phyloP scores from a whole-genome alignment of 495 filamentous ascomycete species.

The Xylaria intraflava region DNA sequence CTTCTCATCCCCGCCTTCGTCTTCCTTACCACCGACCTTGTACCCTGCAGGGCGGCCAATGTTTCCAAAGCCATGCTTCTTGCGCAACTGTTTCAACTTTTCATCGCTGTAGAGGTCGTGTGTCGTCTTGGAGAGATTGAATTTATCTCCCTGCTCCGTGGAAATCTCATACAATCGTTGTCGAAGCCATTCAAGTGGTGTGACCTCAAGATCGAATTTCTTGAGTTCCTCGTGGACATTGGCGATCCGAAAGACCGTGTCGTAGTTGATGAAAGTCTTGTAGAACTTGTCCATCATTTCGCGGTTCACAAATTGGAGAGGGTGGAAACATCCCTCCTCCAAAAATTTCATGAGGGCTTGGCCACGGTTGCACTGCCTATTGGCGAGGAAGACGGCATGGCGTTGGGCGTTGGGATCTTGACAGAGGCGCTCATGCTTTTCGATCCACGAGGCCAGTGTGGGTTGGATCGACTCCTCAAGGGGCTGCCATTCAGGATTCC shows the following conservation, averaged over 20 bases:
- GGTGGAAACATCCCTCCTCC: conserved; percentile 36
- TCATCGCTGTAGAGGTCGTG: conserved; percentile 40
- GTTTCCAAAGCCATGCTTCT: conserved; percentile 39
- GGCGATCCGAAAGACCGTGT: conserved; percentile 42
- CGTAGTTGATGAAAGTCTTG: conserved; percentile 38
- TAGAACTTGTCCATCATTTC: conserved; percentile 30
- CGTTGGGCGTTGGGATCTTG: conserved; percentile 16
- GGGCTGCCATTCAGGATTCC: conserved; percentile 38
- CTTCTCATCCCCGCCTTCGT: no score
- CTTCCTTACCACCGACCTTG: conserved; percentile 19
- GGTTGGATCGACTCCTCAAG: conserved; percentile 28
- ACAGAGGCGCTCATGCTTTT: conserved; percentile 28
- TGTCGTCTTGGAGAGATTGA: conserved; percentile 34
- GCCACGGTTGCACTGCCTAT: conserved; percentile 42
- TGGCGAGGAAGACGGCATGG: conserved; percentile 37
- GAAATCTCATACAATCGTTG: conserved; percentile 39
- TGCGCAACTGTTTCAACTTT: conserved; percentile 33
- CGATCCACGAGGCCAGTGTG: conserved; percentile 30
- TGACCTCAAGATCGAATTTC: conserved; percentile 38
- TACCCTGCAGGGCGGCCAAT: conserved; percentile 42
- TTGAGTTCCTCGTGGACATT: conserved; percentile 42
- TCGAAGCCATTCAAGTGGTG: conserved; percentile 42
- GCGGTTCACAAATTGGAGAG: conserved; percentile 43
- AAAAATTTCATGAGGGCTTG: conserved; percentile 38
- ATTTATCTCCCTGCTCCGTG: conserved; percentile 30